Conservation (phyloP, 2,329 filamentous ascomycete species). For the Cryphonectria japonica region DNA sequence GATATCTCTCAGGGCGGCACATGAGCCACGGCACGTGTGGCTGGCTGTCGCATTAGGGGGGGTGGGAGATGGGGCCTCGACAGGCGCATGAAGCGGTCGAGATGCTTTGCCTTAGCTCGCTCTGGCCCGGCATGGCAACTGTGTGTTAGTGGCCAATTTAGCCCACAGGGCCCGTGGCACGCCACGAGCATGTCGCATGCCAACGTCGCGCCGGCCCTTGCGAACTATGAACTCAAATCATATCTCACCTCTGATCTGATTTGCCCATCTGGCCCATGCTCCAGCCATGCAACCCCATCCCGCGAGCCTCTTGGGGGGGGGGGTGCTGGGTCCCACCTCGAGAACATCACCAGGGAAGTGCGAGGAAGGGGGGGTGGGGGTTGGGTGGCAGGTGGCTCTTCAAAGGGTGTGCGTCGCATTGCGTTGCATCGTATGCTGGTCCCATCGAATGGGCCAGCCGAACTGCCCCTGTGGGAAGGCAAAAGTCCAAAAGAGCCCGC, state of each 20-base stretch:
- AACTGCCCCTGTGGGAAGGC: constrained; percentile 8
- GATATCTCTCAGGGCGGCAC: not conserved
- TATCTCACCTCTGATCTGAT: constrained; percentile 10
- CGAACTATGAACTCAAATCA: constrained; percentile 11
- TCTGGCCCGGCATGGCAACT: not conserved
- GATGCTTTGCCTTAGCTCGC: constrained; percentile 1
- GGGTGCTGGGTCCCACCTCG: not conserved
- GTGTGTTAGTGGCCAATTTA: constrained; percentile 8
- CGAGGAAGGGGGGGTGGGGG: not conserved
- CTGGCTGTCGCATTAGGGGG: not conserved
- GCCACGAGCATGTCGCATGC: constrained; percentile 21
- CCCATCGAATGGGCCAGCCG: not conserved
- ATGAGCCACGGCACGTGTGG: not conserved
- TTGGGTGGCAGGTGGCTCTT: not conserved
- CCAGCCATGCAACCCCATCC: not conserved
- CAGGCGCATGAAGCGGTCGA: constrained; percentile 2
- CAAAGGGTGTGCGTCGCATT: not conserved
- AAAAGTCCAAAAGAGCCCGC: not conserved
- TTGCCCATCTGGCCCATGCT: constrained; percentile 5
- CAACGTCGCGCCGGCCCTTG: constrained; percentile 19
- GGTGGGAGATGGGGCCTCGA: not conserved
- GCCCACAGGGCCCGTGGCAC: constrained; percentile 8
- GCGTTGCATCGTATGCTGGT: not conserved
- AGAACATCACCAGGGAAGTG: not conserved
- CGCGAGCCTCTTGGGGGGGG: not conserved